Evolutionary conservation across 1,139 yeast genomes (phyloP), one percentile per base, ranked within the genome.

Genomic region (Saccharomyces hybrid): DNA sequence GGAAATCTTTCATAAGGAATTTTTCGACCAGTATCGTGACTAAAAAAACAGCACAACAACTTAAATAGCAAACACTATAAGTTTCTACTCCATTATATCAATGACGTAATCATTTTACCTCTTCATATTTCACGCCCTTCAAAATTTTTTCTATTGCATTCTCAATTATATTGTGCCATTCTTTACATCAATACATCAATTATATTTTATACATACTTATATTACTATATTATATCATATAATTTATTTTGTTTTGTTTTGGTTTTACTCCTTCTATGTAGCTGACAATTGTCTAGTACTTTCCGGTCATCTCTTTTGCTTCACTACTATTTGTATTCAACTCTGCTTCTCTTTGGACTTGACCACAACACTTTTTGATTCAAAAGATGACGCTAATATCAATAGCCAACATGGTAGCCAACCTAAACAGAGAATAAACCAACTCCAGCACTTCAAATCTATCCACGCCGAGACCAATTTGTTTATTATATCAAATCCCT

Each of bases 321-420:
- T 24, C 26, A 24, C 26, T 24, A 12, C 47, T 29, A 28, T 28
- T 44, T 19, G 24, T 9, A 42, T 31, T 31, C 21, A 50, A 28
- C 16, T 29, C 29, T 19, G 52, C 31, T n/a, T 38, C 11, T 27
- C 48, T 24, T n/a, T 44, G 21, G 42, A 21, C 16, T 44, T 38
- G 5, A 38, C n/a, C 12, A 38, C 24, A 19, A 21, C 29, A 29
- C 51, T 49, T 19, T 42, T 42, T 16, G 54, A 51, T n/a, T 50
- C 50, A 16, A 58, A n/a, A 6, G 61, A 46, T 7, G 71, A 72
- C n/a, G 75, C 52, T 0, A 81, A 76, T 19, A 81, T 73, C 26
- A 79, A 71, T 1, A 82, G 55, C 98, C 98, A 91, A 1, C 83
- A 78, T 1, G 97, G 95, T 51, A 84, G 72, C 96, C 96, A 90